Evolutionary conservation across 2,329 filamentous ascomycete species (phyloP), one percentile per base, ranked within the genome.

Genomic region (Cladobotryum mycophilum): DNA sequence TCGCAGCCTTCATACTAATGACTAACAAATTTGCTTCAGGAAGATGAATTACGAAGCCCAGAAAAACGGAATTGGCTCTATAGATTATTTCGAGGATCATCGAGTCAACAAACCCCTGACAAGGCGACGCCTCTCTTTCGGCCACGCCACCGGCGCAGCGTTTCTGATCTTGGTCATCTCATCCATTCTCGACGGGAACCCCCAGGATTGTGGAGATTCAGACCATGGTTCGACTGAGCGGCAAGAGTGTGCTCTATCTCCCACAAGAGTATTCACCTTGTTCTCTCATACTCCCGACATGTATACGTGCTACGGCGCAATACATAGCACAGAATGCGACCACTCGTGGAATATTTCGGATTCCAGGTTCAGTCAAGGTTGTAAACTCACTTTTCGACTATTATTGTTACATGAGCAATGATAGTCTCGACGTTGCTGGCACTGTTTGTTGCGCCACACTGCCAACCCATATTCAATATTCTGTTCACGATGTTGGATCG

Each of bases 301-400:
- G 83, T 56, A 73, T 87, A 45, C 80, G 83, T 41, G 83, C 84
- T 9, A 82, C 80, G 8, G 81, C 79, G n/a, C 80, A 85, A 55
- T 76, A 81, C 61, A 72, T 87, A 9, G 71, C 81, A 3, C 78
- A 84, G 44, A 68, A 85, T 55, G 68, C 70, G 0, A 68, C 71
- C 7, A 76, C 78, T 2, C 73, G 76, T 35, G 84, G 84, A 1
- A 66, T 87, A 7, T 87, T 87, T 54, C 76, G 82, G 7, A 76
- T 85, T 40, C 75, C 82, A 0, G 84, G 84, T 3, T 84, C 82
- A 0, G 61, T 74, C 35, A 75, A 74, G 45, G 67, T 75, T 3
- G 73, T 84, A n/a, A 73, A 76, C 54, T 70, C 74, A 14, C 67
- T 87, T 6, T 85, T 84, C 61, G 76, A 82, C 55, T 81, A 86